Evolutionary conservation across 2,329 filamentous ascomycete genomes (phyloP).

Genomic region (Cercospora brassicicola): DNA sequence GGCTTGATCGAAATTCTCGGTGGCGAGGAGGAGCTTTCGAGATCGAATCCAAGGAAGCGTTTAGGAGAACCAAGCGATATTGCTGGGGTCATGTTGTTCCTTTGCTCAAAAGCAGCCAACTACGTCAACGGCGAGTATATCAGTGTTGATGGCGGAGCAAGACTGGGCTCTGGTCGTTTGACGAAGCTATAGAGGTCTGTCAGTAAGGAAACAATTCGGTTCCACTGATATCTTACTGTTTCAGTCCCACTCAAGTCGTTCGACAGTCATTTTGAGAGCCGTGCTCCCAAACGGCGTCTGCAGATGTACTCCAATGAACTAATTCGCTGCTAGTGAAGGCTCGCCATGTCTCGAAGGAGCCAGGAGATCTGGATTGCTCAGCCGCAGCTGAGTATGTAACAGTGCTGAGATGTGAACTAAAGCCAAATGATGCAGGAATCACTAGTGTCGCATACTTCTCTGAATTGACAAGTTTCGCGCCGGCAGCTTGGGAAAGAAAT

Average conservation of each 20-base stretch:
- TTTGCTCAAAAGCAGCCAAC: constrained; percentile 64
- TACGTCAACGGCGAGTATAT: constrained; percentile 72
- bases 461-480: neutral
- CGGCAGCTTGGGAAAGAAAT: neutral
- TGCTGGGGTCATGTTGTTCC: constrained; percentile 70
- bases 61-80: constrained; percentile 74
- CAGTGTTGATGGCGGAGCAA: constrained; percentile 65
- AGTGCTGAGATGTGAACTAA: neutral
- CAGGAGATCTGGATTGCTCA: neutral
- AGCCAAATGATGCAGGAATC: neutral
- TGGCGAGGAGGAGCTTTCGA: constrained; percentile 62
- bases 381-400: neutral
- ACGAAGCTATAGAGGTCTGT: constrained; percentile 26
- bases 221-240: neutral
- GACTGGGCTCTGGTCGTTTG: constrained; percentile 27
- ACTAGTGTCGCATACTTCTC: neutral
- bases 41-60: constrained; percentile 63
- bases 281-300: neutral
- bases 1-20: constrained; percentile 70
- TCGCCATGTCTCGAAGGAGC: too few relatives aligned
- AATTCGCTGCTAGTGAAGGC: neutral
- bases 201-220: neutral
- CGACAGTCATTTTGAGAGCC: neutral
- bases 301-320: neutral
- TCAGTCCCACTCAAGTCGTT: neutral